phyloP scores from a whole-genome alignment of 495 filamentous ascomycete species.

The Pyrenula aspistea region DNA sequence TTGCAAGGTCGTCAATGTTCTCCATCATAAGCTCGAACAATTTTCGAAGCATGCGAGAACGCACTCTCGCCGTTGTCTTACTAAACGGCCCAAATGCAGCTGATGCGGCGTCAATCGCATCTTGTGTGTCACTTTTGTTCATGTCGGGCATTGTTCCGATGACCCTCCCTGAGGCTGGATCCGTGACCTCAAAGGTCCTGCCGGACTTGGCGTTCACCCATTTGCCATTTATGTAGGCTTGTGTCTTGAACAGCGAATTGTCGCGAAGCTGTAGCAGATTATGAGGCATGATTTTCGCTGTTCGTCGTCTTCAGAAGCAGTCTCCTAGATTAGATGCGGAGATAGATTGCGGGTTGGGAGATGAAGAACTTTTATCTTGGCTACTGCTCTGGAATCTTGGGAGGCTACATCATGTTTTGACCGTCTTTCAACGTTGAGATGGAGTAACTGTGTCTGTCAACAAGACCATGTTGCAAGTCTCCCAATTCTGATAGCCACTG shows the following conservation, averaged over 20 bases:
- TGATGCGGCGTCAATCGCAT: conserved; percentile 8
- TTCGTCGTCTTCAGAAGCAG: too few relatives aligned
- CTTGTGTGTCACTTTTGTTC: not conserved
- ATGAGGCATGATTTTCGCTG: not conserved
- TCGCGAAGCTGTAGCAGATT: conserved; percentile 54
- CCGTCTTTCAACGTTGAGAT: too few relatives aligned
- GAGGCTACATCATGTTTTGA: too few relatives aligned
- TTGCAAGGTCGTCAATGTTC: conserved; percentile 79
- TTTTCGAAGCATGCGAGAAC: conserved; percentile 51
- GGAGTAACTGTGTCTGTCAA: too few relatives aligned
- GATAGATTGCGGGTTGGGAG: too few relatives aligned
- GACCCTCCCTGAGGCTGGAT: not conserved
- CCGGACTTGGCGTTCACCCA: conserved; percentile 67
- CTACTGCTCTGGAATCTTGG: too few relatives aligned
- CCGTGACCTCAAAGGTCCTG: conserved; percentile 61
- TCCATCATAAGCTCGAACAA: conserved; percentile 88
- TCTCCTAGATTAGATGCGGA: too few relatives aligned
- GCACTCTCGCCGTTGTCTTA: conserved; percentile 5
- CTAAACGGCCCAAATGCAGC: conserved; percentile 7
- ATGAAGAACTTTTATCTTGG: too few relatives aligned
- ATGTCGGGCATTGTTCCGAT: not conserved
- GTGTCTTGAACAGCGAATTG: conserved; percentile 65
- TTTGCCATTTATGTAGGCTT: conserved; percentile 76
- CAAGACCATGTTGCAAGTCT: too few relatives aligned
- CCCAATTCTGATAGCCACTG: too few relatives aligned